Evolutionary conservation across 2,329 filamentous ascomycete species (phyloP), one percentile per base, ranked within the genome.

Genomic region (Fusarium virguliforme): DNA sequence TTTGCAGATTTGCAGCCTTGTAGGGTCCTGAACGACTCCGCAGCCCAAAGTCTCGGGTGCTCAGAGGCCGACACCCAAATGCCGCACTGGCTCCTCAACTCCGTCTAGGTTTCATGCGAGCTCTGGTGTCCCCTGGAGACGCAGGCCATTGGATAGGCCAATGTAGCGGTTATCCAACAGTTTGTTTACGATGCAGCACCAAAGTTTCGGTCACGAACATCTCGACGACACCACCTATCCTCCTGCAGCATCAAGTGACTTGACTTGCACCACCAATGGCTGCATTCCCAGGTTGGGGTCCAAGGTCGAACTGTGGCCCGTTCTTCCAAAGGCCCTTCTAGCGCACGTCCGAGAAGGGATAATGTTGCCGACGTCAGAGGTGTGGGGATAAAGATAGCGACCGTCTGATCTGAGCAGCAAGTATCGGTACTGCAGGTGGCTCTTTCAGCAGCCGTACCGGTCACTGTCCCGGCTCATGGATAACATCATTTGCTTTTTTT

Each of bases 281-380:
- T 34, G 24, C 61, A 24, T 40, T 68, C 60, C 40, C 59, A 50
- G 10, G 22, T 43, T 61, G 30, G 51, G 32, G 46, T 40, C 50
- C 35, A 35, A 37, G 12, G 15, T 26, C 51, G 37, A n/a, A 41
- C 41, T 46, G 54, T 54, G 40, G 22, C 43, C 35, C 50, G 54
- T 54, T 56, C 30, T 62, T 62, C 62, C 34, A 62, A 40, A 64
- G 38, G 54, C 57, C 28, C 43, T 74, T 71, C 66, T 72, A 68
- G 65, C 57, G 59, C 53, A 13, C 32, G 54, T 67, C 65, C 67
- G 24, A 46, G 54, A 70, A 54, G 26, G 57, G 59, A 35, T 32
- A 40, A 53, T 41, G 35, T 34, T 48, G 30, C 41, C 56, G 34
- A 67, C 64, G 67, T 72, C 71, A 64, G 65, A 75, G 73, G 73